Conservation (phyloP, 352 stramenopile species). For the Globisporangium apiculatum region DNA sequence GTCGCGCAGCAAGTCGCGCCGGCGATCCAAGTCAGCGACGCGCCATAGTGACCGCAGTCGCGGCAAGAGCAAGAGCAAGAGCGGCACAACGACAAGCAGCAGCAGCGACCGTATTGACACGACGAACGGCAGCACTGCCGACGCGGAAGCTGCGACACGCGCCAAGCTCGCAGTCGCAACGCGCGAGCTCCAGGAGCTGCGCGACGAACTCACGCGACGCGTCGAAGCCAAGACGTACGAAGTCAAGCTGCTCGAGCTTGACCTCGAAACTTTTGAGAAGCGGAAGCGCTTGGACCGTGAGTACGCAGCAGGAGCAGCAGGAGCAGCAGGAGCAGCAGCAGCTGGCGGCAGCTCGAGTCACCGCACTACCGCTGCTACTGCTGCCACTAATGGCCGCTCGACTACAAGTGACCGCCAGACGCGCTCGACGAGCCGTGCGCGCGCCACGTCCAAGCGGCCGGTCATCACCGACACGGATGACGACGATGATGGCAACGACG, state of each 20-base stretch:
- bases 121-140: constrained; percentile 23
- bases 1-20: not conserved
- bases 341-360: too few species aligned
- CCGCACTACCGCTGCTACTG: not conserved
- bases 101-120: constrained; percentile 25
- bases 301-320: constrained; percentile 10
- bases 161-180: constrained; percentile 35
- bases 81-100: constrained; percentile 6
- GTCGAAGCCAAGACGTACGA: constrained; percentile 53
- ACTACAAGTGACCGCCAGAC: constrained; percentile 9
- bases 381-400: not conserved
- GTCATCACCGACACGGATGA: constrained; percentile 67
- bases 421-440: constrained; percentile 26
- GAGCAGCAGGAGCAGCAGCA: too few species aligned
- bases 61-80: constrained; percentile 24
- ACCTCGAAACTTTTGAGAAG: constrained; percentile 51
- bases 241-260: constrained; percentile 57
- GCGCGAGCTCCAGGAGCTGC: constrained; percentile 33
- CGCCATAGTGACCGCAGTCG: constrained; percentile 8
- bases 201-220: constrained; percentile 28
- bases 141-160: constrained; percentile 13
- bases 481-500: constrained; percentile 15
- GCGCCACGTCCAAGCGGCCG: constrained; percentile 35
- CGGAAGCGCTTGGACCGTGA: constrained; percentile 36
- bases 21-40: constrained; percentile 3